Percentiles rank a stretch among this genome's conserved stretches.
Conservation (phyloP, 176 grass and related monocot genomes). For the Oryza australiensis region DNA sequence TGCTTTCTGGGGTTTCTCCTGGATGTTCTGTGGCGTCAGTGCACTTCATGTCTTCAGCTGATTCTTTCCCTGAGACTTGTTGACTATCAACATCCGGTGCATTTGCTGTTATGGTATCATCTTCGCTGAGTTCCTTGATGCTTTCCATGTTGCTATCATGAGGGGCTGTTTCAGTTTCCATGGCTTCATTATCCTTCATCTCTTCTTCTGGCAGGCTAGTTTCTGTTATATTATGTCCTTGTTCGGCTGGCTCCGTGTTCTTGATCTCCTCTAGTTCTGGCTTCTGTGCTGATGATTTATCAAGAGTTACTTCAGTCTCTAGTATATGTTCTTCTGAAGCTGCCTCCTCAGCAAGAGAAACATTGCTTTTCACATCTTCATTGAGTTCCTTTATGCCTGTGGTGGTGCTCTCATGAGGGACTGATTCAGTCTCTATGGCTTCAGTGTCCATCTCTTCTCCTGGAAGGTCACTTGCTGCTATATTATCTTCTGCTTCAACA, state of each 20-base stretch:
- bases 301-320: constrained; percentile 9
- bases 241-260: constrained; percentile 19
- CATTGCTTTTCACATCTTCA: not conserved
- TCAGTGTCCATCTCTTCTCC: constrained; percentile 14
- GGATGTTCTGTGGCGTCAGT: constrained; percentile 23
- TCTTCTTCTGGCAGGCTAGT: constrained; percentile 8
- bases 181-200: constrained; percentile 15
- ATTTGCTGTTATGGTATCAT: constrained; percentile 25
- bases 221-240: constrained; percentile 13
- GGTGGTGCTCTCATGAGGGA: constrained; percentile 15
- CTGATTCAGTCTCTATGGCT: constrained; percentile 11
- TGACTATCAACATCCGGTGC: constrained; percentile 21
- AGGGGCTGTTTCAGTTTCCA: constrained; percentile 25
- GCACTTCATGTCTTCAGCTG: constrained; percentile 22
- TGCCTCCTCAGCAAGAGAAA: not conserved
- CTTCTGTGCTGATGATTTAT: constrained; percentile 10
- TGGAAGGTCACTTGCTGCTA: not conserved
- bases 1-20: constrained; percentile 19
- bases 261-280: constrained; percentile 34
- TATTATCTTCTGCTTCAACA: constrained; percentile 27
- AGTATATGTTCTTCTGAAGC: not conserved
- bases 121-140: constrained; percentile 7
- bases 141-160: constrained; percentile 7
- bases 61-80: constrained; percentile 10
- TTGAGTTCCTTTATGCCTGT: not conserved